Base-by-base conservation (phyloP, 2,329 filamentous ascomycete genomes). In the Plenodomus lindquistii region DNA sequence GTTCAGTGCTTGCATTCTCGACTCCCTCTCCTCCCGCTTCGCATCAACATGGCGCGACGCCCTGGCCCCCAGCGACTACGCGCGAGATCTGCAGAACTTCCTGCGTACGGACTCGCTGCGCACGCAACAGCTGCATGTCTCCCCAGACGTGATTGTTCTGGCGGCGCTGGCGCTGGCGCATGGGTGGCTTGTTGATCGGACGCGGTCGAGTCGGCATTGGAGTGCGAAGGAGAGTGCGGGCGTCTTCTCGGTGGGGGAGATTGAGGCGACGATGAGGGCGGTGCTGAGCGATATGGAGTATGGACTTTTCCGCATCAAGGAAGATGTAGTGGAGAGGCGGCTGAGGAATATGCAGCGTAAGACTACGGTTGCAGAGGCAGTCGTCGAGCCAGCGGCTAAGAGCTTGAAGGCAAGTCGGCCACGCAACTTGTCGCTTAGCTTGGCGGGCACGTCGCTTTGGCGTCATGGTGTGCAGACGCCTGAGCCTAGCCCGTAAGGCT, bases 251-350 rank as follows among this genome's bases (percentile, higher is more conserved):
- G 57, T 63, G 3, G 50, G 57, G 17, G 59, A 74, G 22, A 55
- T 74, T 13, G 65, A 70, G 35, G 56, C 58, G 11, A 71, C 68
- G 16, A 71, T 63, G 49, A 47, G 58, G 29, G 65, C 63, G 29
- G 65, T 74, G 6, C 59, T 74, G 10, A 34, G 55, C 40, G 70
- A 74, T 39, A 66, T 73, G 52, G 64, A 73, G 43, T 74, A 72
- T 17, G 61, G 68, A 11, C 62, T 74, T n/a, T 62, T 62, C 37
- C 57, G 60, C 17, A 72, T 74, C 42, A 64, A 59, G 11, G 51
- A 61, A 35, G 62, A 68, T 11, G 69, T 67, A 58, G 59, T 73
- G 36, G 48, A 65, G 50, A 43, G 50, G 24, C 65, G 64, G 59
- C 44, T 69, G 45, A 46, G 47, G 45, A 64, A 66, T 21, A 69